Percentiles rank a stretch among this genome's conserved stretches.
Conservation (phyloP, 139 green algal species). For the Tetraselmis chui region DNA sequence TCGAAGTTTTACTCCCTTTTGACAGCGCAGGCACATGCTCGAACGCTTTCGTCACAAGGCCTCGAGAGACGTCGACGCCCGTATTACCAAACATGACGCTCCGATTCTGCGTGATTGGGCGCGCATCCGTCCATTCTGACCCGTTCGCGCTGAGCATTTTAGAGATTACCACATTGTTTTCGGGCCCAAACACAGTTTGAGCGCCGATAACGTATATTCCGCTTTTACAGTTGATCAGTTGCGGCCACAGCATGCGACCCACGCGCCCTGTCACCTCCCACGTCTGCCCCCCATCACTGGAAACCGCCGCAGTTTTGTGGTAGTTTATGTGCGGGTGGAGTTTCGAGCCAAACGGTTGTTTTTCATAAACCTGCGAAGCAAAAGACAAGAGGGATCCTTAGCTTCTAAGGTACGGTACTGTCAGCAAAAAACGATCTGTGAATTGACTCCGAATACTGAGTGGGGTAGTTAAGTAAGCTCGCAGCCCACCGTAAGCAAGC, state of each 20-base stretch:
- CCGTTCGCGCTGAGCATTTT: slow-evolving; percentile 10
- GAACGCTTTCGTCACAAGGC: slow-evolving; percentile 23
- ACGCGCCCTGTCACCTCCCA: not conserved
- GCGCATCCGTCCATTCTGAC: not conserved
- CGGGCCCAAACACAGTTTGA: slow-evolving; percentile 13
- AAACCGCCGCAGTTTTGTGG: not conserved
- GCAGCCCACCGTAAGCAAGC: not conserved
- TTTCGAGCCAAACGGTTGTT: not conserved
- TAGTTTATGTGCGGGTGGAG: not conserved
- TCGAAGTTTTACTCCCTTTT: not conserved
- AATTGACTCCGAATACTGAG: too few relatives aligned
- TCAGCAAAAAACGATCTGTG: too few relatives aligned
- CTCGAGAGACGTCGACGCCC: slow-evolving; percentile 19
- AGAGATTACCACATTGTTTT: slow-evolving; percentile 30
- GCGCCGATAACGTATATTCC: slow-evolving; percentile 26
- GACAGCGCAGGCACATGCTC: slow-evolving; percentile 18
- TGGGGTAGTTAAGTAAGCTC: too few relatives aligned
- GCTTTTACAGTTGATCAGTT: not conserved
- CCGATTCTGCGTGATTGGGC: not conserved
- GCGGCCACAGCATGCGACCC: not conserved
- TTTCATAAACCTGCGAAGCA: not conserved
- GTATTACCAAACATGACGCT: slow-evolving; percentile 24
- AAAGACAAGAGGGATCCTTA: too few relatives aligned
- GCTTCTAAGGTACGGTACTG: too few relatives aligned
- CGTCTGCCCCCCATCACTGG: not conserved